phyloP scores from a whole-genome alignment of 805 yeast genomes.

The Monosporozyma unispora region DNA sequence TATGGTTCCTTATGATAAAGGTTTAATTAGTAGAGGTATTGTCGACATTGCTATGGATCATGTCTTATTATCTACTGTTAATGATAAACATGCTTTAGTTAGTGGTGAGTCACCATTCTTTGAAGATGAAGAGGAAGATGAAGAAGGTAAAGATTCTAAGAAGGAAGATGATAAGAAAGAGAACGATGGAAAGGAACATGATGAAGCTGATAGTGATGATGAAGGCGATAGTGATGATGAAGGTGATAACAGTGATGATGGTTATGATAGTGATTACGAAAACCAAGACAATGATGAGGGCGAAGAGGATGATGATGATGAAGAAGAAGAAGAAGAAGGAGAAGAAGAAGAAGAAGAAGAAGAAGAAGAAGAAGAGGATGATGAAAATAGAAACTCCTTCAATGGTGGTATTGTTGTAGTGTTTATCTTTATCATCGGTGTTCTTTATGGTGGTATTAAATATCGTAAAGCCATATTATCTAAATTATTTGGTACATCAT shows the following conservation, averaged over 20 bases:
- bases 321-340: slow-evolving; percentile 5
- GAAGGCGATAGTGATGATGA: slow-evolving; percentile 40
- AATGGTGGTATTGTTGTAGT: slow-evolving; percentile 3
- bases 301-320: slow-evolving; percentile 4
- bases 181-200: slow-evolving; percentile 7
- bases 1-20: slow-evolving; percentile 86
- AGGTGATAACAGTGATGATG: slow-evolving; percentile 45
- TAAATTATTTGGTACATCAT: neutral
- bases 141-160: slow-evolving; percentile 31
- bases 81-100: slow-evolving; percentile 39
- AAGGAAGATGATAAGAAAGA: slow-evolving; percentile 11
- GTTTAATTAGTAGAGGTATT: slow-evolving; percentile 60
- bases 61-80: slow-evolving; percentile 47
- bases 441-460: slow-evolving; percentile 4
- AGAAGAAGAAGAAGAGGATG: slow-evolving; percentile 2
- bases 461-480: neutral
- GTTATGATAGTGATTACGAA: slow-evolving; percentile 30
- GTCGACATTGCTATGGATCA: slow-evolving; percentile 43
- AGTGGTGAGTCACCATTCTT: slow-evolving; percentile 32
- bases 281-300: slow-evolving; percentile 8
- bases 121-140: slow-evolving; percentile 34
- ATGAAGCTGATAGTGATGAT: slow-evolving; percentile 31
- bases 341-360: slow-evolving; percentile 5
- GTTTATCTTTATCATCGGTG: neutral
- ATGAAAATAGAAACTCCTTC: slow-evolving; percentile 3